Evolutionary conservation across 1,139 yeast genomes (phyloP).

Genomic region (Kluyveromyces marxianus): DNA sequence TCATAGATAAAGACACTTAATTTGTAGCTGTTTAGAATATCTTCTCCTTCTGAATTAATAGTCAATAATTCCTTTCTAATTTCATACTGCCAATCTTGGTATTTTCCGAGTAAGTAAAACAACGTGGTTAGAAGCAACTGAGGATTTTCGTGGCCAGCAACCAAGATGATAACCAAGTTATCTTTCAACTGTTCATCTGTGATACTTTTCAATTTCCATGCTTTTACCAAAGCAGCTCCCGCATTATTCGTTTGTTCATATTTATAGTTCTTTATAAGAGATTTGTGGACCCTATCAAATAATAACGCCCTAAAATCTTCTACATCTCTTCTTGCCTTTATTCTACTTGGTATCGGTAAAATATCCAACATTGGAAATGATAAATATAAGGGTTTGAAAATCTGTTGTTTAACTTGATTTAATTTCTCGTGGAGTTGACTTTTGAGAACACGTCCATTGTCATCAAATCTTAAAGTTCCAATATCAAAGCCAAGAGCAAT

Average conservation of each 20-base stretch:
- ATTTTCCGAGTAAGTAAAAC: slow-evolving; percentile 42
- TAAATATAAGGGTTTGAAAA: slow-evolving; percentile 48
- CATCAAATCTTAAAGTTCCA: slow-evolving; percentile 28
- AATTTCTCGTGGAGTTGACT: slow-evolving; percentile 36
- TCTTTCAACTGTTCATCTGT: slow-evolving; percentile 45
- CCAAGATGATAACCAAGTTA: slow-evolving; percentile 49
- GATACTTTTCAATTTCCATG: slow-evolving; percentile 34
- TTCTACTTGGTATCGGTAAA: slow-evolving; percentile 44
- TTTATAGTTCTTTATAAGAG: slow-evolving; percentile 27
- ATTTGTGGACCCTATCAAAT: slow-evolving; percentile 27
- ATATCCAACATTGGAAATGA: slow-evolving; percentile 49
- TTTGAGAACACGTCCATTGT: slow-evolving; percentile 13
- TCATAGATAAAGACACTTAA: slow-evolving; percentile 42
- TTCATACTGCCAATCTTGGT: slow-evolving; percentile 32
- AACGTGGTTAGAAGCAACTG: slow-evolving; percentile 44
- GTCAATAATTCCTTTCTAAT: slow-evolving; percentile 31
- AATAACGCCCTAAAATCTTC: slow-evolving; percentile 36
- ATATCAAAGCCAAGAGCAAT: slow-evolving; percentile 46
- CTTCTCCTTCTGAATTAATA: slow-evolving; percentile 8
- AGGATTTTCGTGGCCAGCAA: slow-evolving; percentile 62
- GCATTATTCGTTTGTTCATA: slow-evolving; percentile 31
- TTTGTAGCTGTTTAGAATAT: background rate
- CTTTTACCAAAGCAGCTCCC: slow-evolving; percentile 33
- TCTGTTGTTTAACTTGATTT: slow-evolving; percentile 43
- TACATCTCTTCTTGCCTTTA: slow-evolving; percentile 40